Percentiles rank a stretch among this genome's conserved stretches.
These are phyloP conservation scores for Beauveria pseudobassiana DNA, from an alignment of 2,329 filamentous ascomycete species.

Conservation along the genomic window DNA sequence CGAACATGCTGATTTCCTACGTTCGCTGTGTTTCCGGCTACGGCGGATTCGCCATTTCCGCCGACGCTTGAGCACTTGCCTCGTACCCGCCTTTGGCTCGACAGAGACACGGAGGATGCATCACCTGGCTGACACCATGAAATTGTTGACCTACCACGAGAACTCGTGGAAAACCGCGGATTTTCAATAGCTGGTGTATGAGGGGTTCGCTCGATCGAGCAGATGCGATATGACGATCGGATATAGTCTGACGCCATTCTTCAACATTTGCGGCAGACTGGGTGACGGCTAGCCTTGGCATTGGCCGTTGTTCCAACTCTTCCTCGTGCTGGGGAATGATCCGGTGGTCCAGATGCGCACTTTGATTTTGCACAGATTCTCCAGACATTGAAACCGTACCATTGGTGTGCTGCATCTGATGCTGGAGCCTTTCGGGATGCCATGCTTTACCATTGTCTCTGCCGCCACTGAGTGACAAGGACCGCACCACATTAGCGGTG, in stretches of 20 bases:
- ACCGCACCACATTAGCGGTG: not conserved
- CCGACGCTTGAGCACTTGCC: not conserved
- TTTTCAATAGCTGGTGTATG: not conserved
- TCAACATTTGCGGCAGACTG: not conserved
- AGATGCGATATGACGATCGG: not conserved
- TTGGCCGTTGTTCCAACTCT: not conserved
- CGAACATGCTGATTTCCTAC: too few relatives aligned
- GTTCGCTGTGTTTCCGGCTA: not conserved
- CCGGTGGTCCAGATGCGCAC: not conserved
- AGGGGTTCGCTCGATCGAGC: not conserved
- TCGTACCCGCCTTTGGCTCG: not conserved
- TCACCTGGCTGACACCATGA: not conserved
- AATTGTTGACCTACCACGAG: not conserved
- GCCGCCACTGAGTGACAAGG: not conserved
- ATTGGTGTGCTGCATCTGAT: not conserved
- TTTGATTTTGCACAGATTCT: not conserved
- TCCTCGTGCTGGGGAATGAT: not conserved
- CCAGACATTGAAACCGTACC: not conserved
- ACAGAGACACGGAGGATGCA: not conserved
- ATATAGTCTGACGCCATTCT: not conserved
- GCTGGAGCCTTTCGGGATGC: not conserved
- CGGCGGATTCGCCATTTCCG: not conserved
- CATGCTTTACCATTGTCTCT: not conserved
- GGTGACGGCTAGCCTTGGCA: not conserved
- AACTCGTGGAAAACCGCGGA: not conserved